Base-by-base conservation (phyloP, 192 early-diverging fungal genomes). In the Chytriomyces hyalinus region DNA sequence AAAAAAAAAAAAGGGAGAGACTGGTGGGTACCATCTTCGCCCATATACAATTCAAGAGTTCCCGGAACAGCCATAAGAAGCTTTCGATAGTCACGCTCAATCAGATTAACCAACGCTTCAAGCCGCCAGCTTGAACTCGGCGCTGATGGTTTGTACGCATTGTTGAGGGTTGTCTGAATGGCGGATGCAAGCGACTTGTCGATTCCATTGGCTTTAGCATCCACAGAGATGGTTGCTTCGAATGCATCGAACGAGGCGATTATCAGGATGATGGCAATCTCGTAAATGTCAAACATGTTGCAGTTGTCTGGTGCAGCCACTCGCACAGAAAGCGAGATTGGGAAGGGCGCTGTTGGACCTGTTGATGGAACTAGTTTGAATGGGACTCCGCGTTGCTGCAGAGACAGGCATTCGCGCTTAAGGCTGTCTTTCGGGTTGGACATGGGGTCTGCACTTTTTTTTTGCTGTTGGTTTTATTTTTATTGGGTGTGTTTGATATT, bases 21-120 rank as follows among this genome's bases (percentile, higher is more conserved):
- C 36, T 36, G 36, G 36, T 26, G 24, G 24, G 24, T 26, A 36
- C 36, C 62, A 24, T 63, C 62, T 63, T 63, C 62, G 11, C 62
- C 62, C 62, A 63, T 63, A 36, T 63, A 63, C 22, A 36, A 5
- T 11, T 63, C 62, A 5, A 63, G 62, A 13, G 62, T 63, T 13
- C 62, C 62, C 11, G 11, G 11, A 20, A 63, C 62, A 10, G 24
- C 10, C 10, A 24, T 24, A 10, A 63, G 11, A 13, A 63, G 62
- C 9, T 13, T 10, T 11, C 62, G 62, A 36, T 20, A 63, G 17
- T 13, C 11, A 0, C 15, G 11, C 22, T 10, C 9, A 1, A 63
- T 36, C 10, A 63, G 8, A 20, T 20, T 6, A 13, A 10, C 11
- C 10, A 13, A 2, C 5, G 20, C 62, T 20, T 20, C 22, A 20